A percentile compares a stretch with the other conserved stretches of the same genome.
Evolutionary conservation across 2,329 filamentous ascomycete species (phyloP).

Genomic region (Leptoxyphium fumago): DNA sequence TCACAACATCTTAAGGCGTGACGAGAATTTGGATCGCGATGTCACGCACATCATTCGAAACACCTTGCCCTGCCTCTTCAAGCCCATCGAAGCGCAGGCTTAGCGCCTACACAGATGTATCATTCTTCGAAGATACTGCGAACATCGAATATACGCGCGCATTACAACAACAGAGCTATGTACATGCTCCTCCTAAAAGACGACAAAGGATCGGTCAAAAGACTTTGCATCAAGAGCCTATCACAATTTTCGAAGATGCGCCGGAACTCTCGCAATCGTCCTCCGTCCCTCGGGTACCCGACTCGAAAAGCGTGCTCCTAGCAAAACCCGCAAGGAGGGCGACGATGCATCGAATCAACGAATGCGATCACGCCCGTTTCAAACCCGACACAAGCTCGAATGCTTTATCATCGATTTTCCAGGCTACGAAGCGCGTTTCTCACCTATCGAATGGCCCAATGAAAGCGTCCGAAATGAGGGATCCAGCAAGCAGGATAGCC

Average conservation of each 20-base stretch:
- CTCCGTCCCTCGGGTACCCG: not conserved
- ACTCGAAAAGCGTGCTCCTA: conserved; percentile 14
- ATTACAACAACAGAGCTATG: conserved; percentile 13
- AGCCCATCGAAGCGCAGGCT: conserved; percentile 1
- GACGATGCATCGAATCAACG: not conserved
- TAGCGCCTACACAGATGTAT: conserved; percentile 2
- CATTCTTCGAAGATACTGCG: conserved; percentile 14
- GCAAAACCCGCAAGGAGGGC: conserved; percentile 14
- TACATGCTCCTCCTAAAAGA: conserved; percentile 13
- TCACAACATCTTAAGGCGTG: too few species aligned
- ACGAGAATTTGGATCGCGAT: conserved; percentile 2
- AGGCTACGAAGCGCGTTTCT: too few species aligned
- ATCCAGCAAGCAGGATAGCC: not conserved
- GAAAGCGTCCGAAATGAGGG: too few species aligned
- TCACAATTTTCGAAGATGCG: conserved; percentile 21
- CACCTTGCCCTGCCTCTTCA: conserved; percentile 14
- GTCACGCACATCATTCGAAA: conserved; percentile 11
- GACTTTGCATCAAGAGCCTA: conserved; percentile 8
- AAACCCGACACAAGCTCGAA: too few species aligned
- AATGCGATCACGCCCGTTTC: too few species aligned
- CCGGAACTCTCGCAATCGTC: conserved; percentile 4
- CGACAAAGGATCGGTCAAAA: conserved; percentile 9
- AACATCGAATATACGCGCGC: conserved; percentile 19
- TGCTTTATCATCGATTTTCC: too few species aligned
- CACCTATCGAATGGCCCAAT: too few species aligned